phyloP scores from a whole-genome alignment of 2,329 filamentous ascomycete genomes.

The Canariomyces notabilis region DNA sequence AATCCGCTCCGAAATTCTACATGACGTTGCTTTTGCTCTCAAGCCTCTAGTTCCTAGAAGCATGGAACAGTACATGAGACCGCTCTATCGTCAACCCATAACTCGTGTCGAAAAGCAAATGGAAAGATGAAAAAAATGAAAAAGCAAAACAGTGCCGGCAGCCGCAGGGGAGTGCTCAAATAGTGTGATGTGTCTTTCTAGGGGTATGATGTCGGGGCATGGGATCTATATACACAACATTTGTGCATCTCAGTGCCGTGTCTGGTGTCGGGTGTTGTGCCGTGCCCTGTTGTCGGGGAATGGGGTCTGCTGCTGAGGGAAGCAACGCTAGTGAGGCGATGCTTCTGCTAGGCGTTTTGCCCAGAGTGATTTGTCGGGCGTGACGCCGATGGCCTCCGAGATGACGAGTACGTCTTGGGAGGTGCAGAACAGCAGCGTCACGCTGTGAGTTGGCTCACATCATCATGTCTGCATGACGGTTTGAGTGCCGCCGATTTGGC shows the following conservation, averaged over 20 bases:
- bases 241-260: conserved; percentile 23
- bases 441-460: conserved; percentile 7
- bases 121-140: too few relatives aligned
- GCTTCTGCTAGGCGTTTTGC: conserved; percentile 11
- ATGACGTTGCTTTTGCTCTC: conserved; percentile 26
- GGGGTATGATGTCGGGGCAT: conserved; percentile 23
- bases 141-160: conserved; percentile 19
- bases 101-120: conserved; percentile 18
- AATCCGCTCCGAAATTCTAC: conserved; percentile 24
- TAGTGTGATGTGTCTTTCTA: conserved; percentile 25
- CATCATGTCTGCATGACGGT: conserved; percentile 49
- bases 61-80: conserved; percentile 28
- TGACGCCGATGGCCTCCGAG: conserved; percentile 10
- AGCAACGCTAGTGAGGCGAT: conserved; percentile 10
- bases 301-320: conserved; percentile 12
- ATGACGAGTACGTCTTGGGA: conserved; percentile 4
- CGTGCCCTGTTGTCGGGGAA: conserved; percentile 17
- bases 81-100: conserved; percentile 25
- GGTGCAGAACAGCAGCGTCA: conserved; percentile 7
- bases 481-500: conserved; percentile 60
- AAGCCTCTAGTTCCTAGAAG: conserved; percentile 20
- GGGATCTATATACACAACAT: conserved; percentile 25
- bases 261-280: conserved; percentile 20
- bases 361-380: conserved; percentile 8
- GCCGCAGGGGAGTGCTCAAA: conserved; percentile 13